Evolutionary conservation across 306 rosid genomes (phyloP), one percentile per base, ranked within the genome.

Genomic region (Luffa aegyptiaca): DNA sequence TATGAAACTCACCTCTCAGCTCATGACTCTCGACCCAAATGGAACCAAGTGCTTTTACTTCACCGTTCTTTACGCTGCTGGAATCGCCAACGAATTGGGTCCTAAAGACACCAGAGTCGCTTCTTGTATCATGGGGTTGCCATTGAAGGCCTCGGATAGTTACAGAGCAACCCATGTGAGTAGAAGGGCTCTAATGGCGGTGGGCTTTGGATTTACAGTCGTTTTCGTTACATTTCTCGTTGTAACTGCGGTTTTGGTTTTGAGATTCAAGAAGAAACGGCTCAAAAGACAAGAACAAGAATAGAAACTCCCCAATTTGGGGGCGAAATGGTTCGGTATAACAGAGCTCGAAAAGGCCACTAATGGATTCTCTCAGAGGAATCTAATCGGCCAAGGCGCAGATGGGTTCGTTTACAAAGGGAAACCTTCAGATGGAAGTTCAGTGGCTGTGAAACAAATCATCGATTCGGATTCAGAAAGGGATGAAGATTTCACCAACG

Each of bases 321-420:
- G 96, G 8, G 89, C 91, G 0, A 91, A 87, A 72, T 92, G 95
- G 98, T 92, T 91, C 75, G 86, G 80, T 3, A 26, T 89, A 41
- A 75, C 90, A 0, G 98, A 92, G 80, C 92, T 93, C 7, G 97
- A 90, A 49, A 76, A 56, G 4, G 98, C 97, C 35, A 92, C 97
- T 0, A 68, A 72, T 8, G 89, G 91, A 31, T 93, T 93, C 53
- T 84, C 96, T 6, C 85, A 87, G 85, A 84, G 52, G 79, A 92
- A 91, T 80, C 13, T 90, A 81, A 75, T 93, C 26, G 98, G 97
- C 18, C 92, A 84, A 83, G 98, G 96, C 17, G 85, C 91, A 17
- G 84, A 86, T 84, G 98, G 97, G 17, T 81, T 92, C 68, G 98
- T 93, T 9, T 90, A 89, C 84, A 89, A 83, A 81, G 98, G 98